Percentiles rank a stretch among this genome's conserved stretches.
Evolutionary conservation across 768 basidiomycete genomes (phyloP).

Genomic region (Pulveroboletus sp.): DNA sequence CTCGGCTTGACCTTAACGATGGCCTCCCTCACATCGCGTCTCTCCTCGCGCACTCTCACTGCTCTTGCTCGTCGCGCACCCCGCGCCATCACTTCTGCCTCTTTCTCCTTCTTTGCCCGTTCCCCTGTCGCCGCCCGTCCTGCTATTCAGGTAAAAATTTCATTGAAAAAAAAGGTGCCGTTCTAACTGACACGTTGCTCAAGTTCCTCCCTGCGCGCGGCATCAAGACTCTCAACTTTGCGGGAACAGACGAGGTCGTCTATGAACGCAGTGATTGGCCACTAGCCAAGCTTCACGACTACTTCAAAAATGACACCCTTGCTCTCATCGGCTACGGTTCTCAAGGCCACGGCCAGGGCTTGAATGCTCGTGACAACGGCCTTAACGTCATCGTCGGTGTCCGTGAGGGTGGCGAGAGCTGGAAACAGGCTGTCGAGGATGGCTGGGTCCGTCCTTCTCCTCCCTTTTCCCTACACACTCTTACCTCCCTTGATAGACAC

Average conservation of each 20-base stretch:
- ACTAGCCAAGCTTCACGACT: slow-evolving; percentile 94
- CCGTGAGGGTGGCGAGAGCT: slow-evolving; percentile 93
- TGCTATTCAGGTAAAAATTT: slow-evolving; percentile 24
- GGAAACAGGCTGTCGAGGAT: slow-evolving; percentile 93
- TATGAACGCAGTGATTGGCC: slow-evolving; percentile 99
- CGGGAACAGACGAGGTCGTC: slow-evolving; percentile 88
- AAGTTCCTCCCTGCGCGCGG: slow-evolving; percentile 63
- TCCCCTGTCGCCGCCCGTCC: slow-evolving; percentile 31
- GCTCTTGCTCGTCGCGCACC: slow-evolving; percentile 65
- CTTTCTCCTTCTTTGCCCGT: slow-evolving; percentile 66
- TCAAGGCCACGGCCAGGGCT: slow-evolving; percentile 96
- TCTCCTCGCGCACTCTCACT: slow-evolving; percentile 65
- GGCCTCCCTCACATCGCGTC: slow-evolving; percentile 53
- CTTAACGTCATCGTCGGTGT: slow-evolving; percentile 99
- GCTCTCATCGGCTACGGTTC: slow-evolving; percentile 99
- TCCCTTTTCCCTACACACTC: not conserved
- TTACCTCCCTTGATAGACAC: slow-evolving; percentile 51
- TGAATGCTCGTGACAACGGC: slow-evolving; percentile 99
- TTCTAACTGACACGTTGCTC: slow-evolving; percentile 3
- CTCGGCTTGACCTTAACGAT: slow-evolving; percentile 40
- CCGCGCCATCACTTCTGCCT: slow-evolving; percentile 49
- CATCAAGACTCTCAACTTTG: slow-evolving; percentile 94
- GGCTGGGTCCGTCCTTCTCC: slow-evolving; percentile 71
- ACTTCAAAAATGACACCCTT: slow-evolving; percentile 99
- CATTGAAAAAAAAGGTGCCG: slow-evolving; percentile 20